These are phyloP conservation scores for Hibiscus trionum DNA, from an alignment of 345 rosid genomes.

Conservation along the genomic window DNA sequence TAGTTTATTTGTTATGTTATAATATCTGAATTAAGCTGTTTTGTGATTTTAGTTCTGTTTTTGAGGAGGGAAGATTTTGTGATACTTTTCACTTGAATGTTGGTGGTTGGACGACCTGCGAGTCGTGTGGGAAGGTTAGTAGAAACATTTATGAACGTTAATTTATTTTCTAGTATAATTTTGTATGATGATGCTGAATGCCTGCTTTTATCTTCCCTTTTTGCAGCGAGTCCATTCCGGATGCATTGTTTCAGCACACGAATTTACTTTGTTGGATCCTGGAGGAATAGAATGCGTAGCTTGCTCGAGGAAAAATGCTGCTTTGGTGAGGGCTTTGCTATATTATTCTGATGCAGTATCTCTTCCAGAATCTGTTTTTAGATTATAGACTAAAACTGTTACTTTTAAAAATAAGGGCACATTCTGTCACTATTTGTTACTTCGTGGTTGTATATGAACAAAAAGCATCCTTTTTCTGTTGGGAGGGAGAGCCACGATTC, in stretches of 20 bases:
- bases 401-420: background rate
- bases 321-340: slow-evolving; percentile 41
- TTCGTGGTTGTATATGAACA: background rate
- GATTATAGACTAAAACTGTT: too few species aligned
- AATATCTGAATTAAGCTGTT: background rate
- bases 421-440: background rate
- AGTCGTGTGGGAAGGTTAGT: slow-evolving; percentile 83
- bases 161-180: slow-evolving; percentile 8
- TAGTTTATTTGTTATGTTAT: background rate
- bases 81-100: slow-evolving; percentile 57
- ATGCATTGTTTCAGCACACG: slow-evolving; percentile 64
- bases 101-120: slow-evolving; percentile 88
- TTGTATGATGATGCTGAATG: background rate
- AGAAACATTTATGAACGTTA: slow-evolving; percentile 12
- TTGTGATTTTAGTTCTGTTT: slow-evolving; percentile 34
- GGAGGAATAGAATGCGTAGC: slow-evolving; percentile 85
- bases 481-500: too few species aligned
- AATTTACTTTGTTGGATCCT: slow-evolving; percentile 64
- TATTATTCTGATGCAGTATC: background rate
- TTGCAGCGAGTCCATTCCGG: slow-evolving; percentile 89
- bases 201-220: slow-evolving; percentile 8
- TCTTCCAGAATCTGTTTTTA: too few species aligned
- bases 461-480: too few species aligned
- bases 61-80: slow-evolving; percentile 78
- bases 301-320: slow-evolving; percentile 57